Percentiles rank a stretch among this genome's conserved stretches.
These are phyloP conservation scores for Ascochyta viciae-villosae DNA, from an alignment of 2,329 filamentous ascomycete genomes.

Conservation along the genomic window DNA sequence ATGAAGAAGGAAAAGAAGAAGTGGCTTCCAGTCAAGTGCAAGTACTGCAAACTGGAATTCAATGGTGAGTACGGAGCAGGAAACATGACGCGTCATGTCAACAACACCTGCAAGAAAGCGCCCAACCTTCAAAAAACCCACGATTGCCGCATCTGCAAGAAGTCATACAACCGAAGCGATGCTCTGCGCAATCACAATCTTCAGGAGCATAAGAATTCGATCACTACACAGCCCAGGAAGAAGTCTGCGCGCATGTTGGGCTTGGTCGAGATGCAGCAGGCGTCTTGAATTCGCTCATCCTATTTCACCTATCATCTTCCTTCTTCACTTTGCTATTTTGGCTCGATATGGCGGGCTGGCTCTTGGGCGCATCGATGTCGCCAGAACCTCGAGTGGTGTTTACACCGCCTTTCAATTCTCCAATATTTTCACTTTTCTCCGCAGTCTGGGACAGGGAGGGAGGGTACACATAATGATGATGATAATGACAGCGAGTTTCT, in stretches of 20 bases:
- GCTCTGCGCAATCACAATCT: constrained; percentile 4
- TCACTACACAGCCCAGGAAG: not conserved
- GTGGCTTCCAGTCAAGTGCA: not conserved
- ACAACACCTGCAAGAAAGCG: not conserved
- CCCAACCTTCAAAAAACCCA: too few species aligned
- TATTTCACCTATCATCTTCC: not conserved
- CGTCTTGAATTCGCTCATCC: not conserved
- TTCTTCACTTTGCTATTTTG: not conserved
- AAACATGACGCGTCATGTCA: not conserved
- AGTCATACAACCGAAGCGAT: constrained; percentile 9
- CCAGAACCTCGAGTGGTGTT: not conserved
- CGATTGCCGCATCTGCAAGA: not conserved
- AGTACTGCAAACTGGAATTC: not conserved
- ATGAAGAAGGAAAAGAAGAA: not conserved
- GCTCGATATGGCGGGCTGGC: not conserved
- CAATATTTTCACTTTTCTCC: not conserved
- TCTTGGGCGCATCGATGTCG: not conserved
- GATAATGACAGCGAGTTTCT: not conserved
- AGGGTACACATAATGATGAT: not conserved
- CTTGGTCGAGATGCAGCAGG: not conserved
- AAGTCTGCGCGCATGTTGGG: not conserved
- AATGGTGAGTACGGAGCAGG: not conserved
- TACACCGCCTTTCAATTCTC: not conserved
- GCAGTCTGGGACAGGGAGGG: not conserved
- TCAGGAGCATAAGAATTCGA: not conserved